Evolutionary conservation across 1,284 basidiomycete genomes (phyloP), one percentile per base, ranked within the genome.

Genomic region (Anthracocystis walkeri): DNA sequence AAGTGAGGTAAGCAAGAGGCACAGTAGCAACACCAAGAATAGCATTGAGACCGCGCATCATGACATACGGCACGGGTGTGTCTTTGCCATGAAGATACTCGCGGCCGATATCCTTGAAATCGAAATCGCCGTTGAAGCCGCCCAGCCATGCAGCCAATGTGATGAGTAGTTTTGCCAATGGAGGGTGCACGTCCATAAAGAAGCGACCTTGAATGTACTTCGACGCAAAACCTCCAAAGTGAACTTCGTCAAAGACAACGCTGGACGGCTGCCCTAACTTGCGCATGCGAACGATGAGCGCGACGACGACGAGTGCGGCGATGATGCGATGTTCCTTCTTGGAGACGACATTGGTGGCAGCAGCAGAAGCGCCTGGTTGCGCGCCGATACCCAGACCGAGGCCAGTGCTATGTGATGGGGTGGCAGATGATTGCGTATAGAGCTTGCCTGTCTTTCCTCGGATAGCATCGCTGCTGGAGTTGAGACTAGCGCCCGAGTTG

Each of bases 131-230:
- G 76, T 96, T 89, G 82, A 93, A 99, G n/a, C 97, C 93, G 56
- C 90, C 92, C 5, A 97, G 67, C 83, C 92, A 96, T 0, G 90
- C 95, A 7, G 93, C 92, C 27, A 97, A 88, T 0, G 96, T 96
- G 81, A 99, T 95, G 64, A 99, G 88, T 23, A 99, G 89, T 85
- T 99, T 99, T 33, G 95, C 96, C 7, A 99, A 88, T 2, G 97
- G 97, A 0, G 97, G 96, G 84, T 99, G 96, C 1, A 99, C 96
- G 83, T 99, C 97, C 86, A 99, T 89, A 90, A 87, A 94, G 87
- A 95, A 96, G 57, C 90, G 89, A 16, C 92, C 92, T 86, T 93
- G 93, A 88, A 95, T 92, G 85, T 87, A 96, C 66, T 93, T 94
- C 58, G 90, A 89, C 2, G 95, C 93, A 84, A 97, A 80, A 21